Evolutionary conservation across 106 monocot species (phyloP).

Genomic region (Vanilla planifolia): DNA sequence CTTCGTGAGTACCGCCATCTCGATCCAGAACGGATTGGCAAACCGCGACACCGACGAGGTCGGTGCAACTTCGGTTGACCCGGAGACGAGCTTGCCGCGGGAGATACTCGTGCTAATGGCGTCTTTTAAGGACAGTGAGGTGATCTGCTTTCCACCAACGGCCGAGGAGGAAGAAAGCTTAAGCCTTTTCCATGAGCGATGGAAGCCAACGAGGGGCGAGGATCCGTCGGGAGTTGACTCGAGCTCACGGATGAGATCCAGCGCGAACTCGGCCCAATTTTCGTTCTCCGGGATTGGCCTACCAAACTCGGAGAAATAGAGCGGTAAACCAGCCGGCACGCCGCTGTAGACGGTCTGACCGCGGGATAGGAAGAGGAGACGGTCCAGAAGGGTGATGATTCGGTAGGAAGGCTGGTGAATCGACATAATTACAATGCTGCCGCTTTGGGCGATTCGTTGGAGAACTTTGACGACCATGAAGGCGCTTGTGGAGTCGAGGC

Average conservation of each 20-base stretch:
- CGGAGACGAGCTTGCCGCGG: slow-evolving; percentile 52
- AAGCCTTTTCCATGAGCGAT: slow-evolving; percentile 31
- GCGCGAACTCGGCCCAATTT: slow-evolving; percentile 77
- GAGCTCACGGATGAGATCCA: slow-evolving; percentile 75
- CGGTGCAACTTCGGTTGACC: not conserved
- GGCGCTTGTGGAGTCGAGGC: slow-evolving; percentile 88
- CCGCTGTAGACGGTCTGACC: slow-evolving; percentile 67
- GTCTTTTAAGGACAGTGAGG: slow-evolving; percentile 42
- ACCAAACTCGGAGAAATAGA: slow-evolving; percentile 73
- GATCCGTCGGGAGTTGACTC: slow-evolving; percentile 39
- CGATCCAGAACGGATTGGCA: slow-evolving; percentile 79
- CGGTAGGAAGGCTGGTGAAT: slow-evolving; percentile 90
- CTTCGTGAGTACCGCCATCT: slow-evolving; percentile 37
- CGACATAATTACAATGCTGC: slow-evolving; percentile 84
- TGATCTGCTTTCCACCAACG: not conserved
- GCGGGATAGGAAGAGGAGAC: slow-evolving; percentile 68
- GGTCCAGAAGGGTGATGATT: slow-evolving; percentile 69
- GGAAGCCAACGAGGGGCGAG: slow-evolving; percentile 50
- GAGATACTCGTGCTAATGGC: slow-evolving; percentile 86
- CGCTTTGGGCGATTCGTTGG: slow-evolving; percentile 77
- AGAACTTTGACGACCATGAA: slow-evolving; percentile 92
- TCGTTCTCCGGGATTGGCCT: slow-evolving; percentile 79
- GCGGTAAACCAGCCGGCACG: slow-evolving; percentile 35
- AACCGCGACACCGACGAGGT: slow-evolving; percentile 43
- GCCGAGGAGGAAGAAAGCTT: not conserved